Conservation (phyloP, 1,284 basidiomycete species). For the Tremellales sp. region DNA sequence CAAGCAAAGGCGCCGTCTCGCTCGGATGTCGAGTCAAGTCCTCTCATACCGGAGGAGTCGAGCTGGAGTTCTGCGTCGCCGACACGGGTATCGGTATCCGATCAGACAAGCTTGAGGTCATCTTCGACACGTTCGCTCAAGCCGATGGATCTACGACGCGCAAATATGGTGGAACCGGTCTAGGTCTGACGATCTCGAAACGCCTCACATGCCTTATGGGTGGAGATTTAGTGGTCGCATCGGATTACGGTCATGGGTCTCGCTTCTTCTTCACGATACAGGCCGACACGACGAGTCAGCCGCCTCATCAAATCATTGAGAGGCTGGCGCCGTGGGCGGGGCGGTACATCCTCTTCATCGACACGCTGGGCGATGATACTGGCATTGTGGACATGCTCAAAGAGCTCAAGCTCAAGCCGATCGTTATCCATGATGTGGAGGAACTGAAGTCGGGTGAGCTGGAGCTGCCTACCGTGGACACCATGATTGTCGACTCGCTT, state of each 20-base stretch:
- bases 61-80: slow-evolving; percentile 93
- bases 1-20: slow-evolving; percentile 86
- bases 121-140: slow-evolving; percentile 99
- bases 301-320: slow-evolving; percentile 63
- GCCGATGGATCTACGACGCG: slow-evolving; percentile 92
- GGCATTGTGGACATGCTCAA: slow-evolving; percentile 73
- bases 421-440: slow-evolving; percentile 69
- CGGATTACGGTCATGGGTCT: slow-evolving; percentile 83
- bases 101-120: slow-evolving; percentile 95
- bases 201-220: slow-evolving; percentile 96
- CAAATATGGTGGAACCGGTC: slow-evolving; percentile 97
- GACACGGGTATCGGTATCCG: slow-evolving; percentile 99
- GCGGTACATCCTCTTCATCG: slow-evolving; percentile 77
- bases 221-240: slow-evolving; percentile 98
- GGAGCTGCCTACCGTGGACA: slow-evolving; percentile 84
- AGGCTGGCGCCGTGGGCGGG: slow-evolving; percentile 72
- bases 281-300: slow-evolving; percentile 52
- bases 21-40: slow-evolving; percentile 70
- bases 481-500: slow-evolving; percentile 89
- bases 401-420: slow-evolving; percentile 76
- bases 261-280: slow-evolving; percentile 94
- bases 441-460: slow-evolving; percentile 62
- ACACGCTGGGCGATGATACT: slow-evolving; percentile 73
- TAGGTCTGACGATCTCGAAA: slow-evolving; percentile 93
- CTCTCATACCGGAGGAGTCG: slow-evolving; percentile 70